phyloP scores from a whole-genome alignment of 2,329 filamentous ascomycete species.

The Fusarium proliferatum region DNA sequence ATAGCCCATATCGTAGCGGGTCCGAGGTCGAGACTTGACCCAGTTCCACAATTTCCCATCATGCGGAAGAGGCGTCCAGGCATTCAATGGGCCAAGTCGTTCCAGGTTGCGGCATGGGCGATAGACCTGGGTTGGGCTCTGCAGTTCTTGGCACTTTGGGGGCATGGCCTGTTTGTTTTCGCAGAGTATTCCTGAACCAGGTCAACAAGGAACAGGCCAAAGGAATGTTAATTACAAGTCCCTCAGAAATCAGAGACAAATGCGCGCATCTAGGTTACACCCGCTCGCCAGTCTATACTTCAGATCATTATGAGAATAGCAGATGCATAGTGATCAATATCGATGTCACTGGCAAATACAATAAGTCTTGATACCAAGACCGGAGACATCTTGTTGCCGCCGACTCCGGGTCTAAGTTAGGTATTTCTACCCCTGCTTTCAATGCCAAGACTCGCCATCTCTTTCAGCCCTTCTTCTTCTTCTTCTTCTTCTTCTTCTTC shows the following conservation, averaged over 20 bases:
- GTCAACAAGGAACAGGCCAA: background rate
- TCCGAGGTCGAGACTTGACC: constrained; percentile 13
- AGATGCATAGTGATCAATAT: background rate
- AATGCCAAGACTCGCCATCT: constrained; percentile 6
- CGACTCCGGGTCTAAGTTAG: background rate
- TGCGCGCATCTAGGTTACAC: background rate
- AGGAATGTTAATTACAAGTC: background rate
- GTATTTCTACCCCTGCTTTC: background rate
- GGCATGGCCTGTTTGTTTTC: background rate
- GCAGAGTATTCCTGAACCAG: constrained; percentile 3
- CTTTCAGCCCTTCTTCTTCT: constrained; percentile 3
- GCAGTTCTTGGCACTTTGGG: constrained; percentile 1
- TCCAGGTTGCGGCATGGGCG: constrained; percentile 59
- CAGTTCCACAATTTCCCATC: constrained; percentile 22
- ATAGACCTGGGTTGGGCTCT: background rate
- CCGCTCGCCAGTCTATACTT: background rate
- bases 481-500: background rate
- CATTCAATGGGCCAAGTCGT: constrained; percentile 59
- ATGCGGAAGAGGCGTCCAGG: constrained; percentile 59
- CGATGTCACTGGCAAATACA: background rate
- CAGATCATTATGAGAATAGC: background rate
- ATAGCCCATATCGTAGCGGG: constrained; percentile 2
- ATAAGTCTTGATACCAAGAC: background rate
- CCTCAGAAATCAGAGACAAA: background rate
- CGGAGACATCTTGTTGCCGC: background rate